Conservation (phyloP, 768 basidiomycete species). For the Psilocybe subaeruginosa region DNA sequence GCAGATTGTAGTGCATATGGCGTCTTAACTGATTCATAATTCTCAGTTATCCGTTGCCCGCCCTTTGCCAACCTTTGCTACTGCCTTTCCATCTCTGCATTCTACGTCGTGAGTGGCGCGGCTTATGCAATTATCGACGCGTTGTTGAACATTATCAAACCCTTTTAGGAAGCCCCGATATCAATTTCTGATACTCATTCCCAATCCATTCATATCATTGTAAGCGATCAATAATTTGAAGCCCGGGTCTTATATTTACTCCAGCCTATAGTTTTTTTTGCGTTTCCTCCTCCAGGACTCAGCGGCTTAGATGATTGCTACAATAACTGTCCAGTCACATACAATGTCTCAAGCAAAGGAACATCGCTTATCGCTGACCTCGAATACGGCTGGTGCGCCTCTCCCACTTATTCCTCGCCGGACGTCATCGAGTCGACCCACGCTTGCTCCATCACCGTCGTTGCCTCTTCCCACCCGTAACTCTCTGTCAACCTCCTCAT, state of each 20-base stretch:
- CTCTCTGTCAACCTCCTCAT: slow-evolving; percentile 21
- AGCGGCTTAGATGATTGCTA: slow-evolving; percentile 44
- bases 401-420: slow-evolving; percentile 70
- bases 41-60: neutral
- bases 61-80: neutral
- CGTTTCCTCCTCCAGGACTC: slow-evolving; percentile 5
- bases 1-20: neutral
- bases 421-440: slow-evolving; percentile 26
- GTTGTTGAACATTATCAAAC: slow-evolving; percentile 1
- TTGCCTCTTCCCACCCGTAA: slow-evolving; percentile 20
- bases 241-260: slow-evolving; percentile 18
- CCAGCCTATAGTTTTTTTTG: slow-evolving; percentile 3
- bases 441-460: slow-evolving; percentile 22
- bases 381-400: slow-evolving; percentile 60
- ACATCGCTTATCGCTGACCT: slow-evolving; percentile 35
- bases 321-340: slow-evolving; percentile 36
- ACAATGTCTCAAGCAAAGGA: slow-evolving; percentile 39
- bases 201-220: slow-evolving; percentile 9
- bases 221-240: slow-evolving; percentile 9
- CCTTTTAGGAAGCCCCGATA: slow-evolving; percentile 8
- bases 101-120: slow-evolving; percentile 4
- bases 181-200: slow-evolving; percentile 8
- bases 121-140: neutral
- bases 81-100: neutral
- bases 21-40: neutral